Conservation (phyloP, 331 rosid genomes). For the Dryas integrifolia region DNA sequence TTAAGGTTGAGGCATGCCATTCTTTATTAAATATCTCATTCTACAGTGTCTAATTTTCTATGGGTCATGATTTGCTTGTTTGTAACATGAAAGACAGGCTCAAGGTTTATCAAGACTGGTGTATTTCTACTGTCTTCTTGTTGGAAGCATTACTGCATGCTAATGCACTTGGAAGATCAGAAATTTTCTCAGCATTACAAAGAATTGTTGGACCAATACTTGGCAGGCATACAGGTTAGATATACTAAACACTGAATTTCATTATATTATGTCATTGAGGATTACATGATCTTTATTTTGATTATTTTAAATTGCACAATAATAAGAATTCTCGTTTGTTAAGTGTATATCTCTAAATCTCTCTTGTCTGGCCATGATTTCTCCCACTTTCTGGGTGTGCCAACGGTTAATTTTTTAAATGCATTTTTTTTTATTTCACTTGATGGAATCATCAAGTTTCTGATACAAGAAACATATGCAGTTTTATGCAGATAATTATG, state of each 20-base stretch:
- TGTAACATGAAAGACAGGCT: constrained; percentile 53
- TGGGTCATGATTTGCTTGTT: constrained; percentile 34
- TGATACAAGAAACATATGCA: constrained; percentile 41
- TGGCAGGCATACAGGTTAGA: constrained; percentile 85
- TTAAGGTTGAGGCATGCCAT: constrained; percentile 71
- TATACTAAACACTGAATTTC: constrained; percentile 22
- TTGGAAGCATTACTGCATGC: constrained; percentile 89
- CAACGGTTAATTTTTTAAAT: background rate
- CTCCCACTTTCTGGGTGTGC: background rate
- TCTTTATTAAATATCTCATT: constrained; percentile 19
- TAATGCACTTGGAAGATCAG: constrained; percentile 71
- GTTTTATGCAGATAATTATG: constrained; percentile 61
- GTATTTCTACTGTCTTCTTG: constrained; percentile 77
- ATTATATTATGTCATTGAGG: constrained; percentile 8
- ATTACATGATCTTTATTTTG: background rate
- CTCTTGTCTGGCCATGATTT: background rate
- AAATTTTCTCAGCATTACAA: constrained; percentile 53
- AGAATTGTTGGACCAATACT: constrained; percentile 74
- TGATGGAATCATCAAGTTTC: constrained; percentile 29
- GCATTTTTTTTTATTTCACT: constrained; percentile 16
- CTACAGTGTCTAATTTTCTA: constrained; percentile 22
- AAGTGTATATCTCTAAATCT: background rate
- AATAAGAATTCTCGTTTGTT: background rate
- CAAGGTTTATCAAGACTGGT: constrained; percentile 59
- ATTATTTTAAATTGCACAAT: constrained; percentile 6